phyloP scores from a whole-genome alignment of 805 yeast genomes.

The Vanderwaltozyma tropicalis region DNA sequence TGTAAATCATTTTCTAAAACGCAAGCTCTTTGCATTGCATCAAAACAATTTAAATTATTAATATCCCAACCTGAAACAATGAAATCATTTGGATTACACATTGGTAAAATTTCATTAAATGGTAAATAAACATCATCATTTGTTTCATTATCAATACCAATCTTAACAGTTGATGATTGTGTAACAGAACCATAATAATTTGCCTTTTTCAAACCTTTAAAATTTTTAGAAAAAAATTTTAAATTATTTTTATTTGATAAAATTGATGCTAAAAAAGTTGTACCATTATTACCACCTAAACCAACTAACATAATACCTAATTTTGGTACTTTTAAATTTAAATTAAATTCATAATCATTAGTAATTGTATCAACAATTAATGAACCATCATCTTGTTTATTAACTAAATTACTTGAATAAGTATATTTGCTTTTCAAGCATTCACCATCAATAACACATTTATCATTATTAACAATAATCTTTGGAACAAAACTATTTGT shows the following conservation, averaged over 20 bases:
- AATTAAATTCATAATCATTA: conserved; percentile 74
- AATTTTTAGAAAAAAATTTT: conserved; percentile 63
- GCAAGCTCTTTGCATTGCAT: conserved; percentile 75
- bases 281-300: conserved; percentile 93
- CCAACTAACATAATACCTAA: conserved; percentile 88
- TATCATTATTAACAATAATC: conserved; percentile 44
- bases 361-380: conserved; percentile 59
- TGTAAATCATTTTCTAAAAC: conserved; percentile 83
- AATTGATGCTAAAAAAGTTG: conserved; percentile 77
- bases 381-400: conserved; percentile 39
- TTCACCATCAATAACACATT: conserved; percentile 40
- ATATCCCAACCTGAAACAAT: conserved; percentile 95
- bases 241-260: conserved; percentile 76
- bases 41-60: conserved; percentile 54
- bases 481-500: conserved; percentile 8
- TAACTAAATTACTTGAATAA: conserved; percentile 63
- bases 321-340: conserved; percentile 71
- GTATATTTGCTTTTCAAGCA: conserved; percentile 49
- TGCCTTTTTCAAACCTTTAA: conserved; percentile 54
- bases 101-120: conserved; percentile 78
- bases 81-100: conserved; percentile 83
- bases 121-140: conserved; percentile 90
- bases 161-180: conserved; percentile 79
- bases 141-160: conserved; percentile 63
- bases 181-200: conserved; percentile 93